phyloP scores from a whole-genome alignment of 2,329 filamentous ascomycete species.

The Parastagonospora avenae region DNA sequence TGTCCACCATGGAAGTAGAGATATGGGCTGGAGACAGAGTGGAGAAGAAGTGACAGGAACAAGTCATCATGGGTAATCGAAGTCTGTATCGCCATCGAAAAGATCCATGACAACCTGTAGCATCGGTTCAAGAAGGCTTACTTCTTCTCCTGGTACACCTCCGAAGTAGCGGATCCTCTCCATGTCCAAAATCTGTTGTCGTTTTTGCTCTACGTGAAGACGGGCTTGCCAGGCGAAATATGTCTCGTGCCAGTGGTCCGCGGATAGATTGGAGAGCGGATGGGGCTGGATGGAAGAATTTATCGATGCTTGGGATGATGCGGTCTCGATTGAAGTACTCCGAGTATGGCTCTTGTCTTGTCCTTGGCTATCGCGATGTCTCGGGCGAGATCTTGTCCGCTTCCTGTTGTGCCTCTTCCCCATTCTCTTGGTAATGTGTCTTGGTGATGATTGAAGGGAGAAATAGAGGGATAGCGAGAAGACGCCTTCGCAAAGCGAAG shows the following conservation, averaged over 20 bases:
- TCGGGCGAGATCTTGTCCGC: conserved; percentile 50
- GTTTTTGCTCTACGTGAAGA: conserved; percentile 34
- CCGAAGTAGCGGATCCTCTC: conserved; percentile 52
- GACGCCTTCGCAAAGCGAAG: conserved; percentile 33
- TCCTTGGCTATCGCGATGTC: conserved; percentile 42
- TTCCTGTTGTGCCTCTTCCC: conserved; percentile 53
- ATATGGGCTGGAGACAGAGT: conserved; percentile 9
- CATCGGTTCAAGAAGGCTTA: conserved; percentile 51
- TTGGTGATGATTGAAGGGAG: conserved; percentile 1
- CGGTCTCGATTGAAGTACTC: conserved; percentile 38
- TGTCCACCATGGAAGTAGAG: conserved; percentile 10
- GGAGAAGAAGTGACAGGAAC: conserved; percentile 7
- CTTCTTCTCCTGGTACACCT: conserved; percentile 50
- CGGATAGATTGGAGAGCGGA: conserved; percentile 20
- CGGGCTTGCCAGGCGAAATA: conserved; percentile 46
- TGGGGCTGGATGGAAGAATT: conserved; percentile 30
- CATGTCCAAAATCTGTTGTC: conserved; percentile 36
- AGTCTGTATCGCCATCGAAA: conserved; percentile 52
- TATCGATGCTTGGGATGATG: conserved; percentile 28
- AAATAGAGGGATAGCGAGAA: conserved; percentile 27
- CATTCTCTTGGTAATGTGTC: conserved; percentile 32
- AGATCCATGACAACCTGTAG: conserved; percentile 54
- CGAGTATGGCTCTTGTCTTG: conserved; percentile 34
- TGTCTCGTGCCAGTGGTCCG: conserved; percentile 45
- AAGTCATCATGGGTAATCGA: conserved; percentile 47